Evolutionary conservation across 257 asterid genomes (phyloP), one percentile per base, ranked within the genome.

Genomic region (Mentha longifolia): DNA sequence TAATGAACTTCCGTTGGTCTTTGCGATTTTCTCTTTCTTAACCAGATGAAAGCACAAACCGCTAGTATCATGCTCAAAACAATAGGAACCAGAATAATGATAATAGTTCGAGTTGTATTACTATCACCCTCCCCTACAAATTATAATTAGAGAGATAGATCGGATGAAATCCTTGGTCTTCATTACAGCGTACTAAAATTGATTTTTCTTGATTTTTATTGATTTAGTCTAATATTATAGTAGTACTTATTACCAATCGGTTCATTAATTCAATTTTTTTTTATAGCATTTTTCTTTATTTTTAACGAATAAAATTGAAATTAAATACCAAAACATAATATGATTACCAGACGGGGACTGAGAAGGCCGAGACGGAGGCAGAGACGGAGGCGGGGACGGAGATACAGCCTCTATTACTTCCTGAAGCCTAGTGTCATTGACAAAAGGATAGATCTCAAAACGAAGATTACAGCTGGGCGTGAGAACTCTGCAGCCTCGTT

Each of bases 381-480:
- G 31, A 28, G 2, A 22, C 25, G 25, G 25, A 22, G 25, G 25
- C n/a, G n/a, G n/a, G n/a, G n/a, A n/a, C 28, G 28, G 28, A 25
- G 28, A n/a, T 22, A 22, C 25, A 22, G 25, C 25, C 25, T 11
- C 16, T 6, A 42, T 67, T 1, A 77, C 61, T 30, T 76, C 76
- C 43, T 45, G 76, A 19, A 76, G 70, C 76, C 78, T 68, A 7
- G 79, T 55, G 31, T 14, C 75, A 43, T 80, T 73, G 5, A 15
- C 43, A 52, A 76, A 82, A 2, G 69, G 42, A 17, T 10, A 0
- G 2, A 1, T 31, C 69, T 79, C 85, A 16, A 16, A 84, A 8
- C 77, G 77, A 15, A 78, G 49, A 61, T n/a, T 51, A 73, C 85
- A 80, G 67, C 82, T 80, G 8, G 80, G 80, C 17, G 13, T 3